These are phyloP conservation scores for Theileria annulata DNA, from an alignment of 169 alveolate species.

Conservation along the genomic window DNA sequence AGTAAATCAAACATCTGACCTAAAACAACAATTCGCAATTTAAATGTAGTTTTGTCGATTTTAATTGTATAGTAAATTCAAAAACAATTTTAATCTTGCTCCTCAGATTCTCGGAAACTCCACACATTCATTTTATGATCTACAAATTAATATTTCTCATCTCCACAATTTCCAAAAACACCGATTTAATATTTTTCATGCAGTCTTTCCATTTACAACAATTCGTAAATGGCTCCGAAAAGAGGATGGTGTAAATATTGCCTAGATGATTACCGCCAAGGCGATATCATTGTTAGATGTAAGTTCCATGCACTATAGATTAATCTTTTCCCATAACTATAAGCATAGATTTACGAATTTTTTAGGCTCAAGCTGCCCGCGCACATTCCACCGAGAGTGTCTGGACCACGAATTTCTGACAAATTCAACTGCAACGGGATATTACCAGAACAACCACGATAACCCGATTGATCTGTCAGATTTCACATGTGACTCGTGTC, in stretches of 20 bases:
- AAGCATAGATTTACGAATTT: not conserved
- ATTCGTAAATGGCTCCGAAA: conserved; percentile 70
- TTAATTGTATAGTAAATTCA: not conserved
- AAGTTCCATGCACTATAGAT: conserved; percentile 4
- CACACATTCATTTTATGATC: not conserved
- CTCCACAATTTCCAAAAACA: not conserved
- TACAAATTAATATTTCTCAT: not conserved
- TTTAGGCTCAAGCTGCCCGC: conserved; percentile 71
- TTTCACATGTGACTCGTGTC: conserved; percentile 78
- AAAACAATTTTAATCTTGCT: not conserved
- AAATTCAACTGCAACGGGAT: conserved; percentile 38
- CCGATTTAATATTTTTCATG: not conserved
- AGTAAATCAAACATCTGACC: not conserved
- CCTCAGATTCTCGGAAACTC: not conserved
- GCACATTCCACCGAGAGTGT: conserved; percentile 75
- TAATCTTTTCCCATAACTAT: not conserved
- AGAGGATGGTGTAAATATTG: conserved; percentile 79
- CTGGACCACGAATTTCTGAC: conserved; percentile 67
- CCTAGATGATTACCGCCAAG: conserved; percentile 76
- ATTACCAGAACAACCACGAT: conserved; percentile 45
- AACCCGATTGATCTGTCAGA: conserved; percentile 65
- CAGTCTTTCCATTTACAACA: not conserved
- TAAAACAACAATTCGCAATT: not conserved
- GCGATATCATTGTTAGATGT: conserved; percentile 72
- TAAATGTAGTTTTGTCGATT: not conserved